Conservation (phyloP, 345 rosid genomes). For the Eucalyptus pauciflora region DNA sequence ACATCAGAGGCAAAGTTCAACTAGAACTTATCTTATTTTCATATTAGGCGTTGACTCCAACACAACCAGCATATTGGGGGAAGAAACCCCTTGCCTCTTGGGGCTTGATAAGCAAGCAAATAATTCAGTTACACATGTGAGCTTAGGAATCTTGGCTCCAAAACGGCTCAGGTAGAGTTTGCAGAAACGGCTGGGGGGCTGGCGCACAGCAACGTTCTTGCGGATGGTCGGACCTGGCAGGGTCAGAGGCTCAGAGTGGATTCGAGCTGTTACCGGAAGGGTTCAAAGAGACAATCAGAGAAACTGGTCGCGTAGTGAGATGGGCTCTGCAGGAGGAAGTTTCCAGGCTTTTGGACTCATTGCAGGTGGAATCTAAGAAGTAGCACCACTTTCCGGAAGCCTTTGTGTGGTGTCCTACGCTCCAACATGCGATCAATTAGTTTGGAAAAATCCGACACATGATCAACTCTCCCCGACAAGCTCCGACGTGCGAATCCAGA, state of each 20-base stretch:
- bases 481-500: fast-evolving
- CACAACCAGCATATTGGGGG: neutral
- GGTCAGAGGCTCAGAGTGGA: neutral
- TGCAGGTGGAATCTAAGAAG: fast-evolving
- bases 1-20: too few species aligned
- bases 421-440: fast-evolving
- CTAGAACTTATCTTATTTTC: too few species aligned
- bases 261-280: neutral
- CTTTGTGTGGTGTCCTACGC: fast-evolving
- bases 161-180: neutral
- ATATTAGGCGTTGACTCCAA: too few species aligned
- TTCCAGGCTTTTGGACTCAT: neutral
- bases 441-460: fast-evolving
- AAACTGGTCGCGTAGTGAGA: neutral
- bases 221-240: neutral
- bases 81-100: neutral
- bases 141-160: neutral
- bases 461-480: fast-evolving
- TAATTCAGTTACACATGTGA: neutral
- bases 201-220: neutral
- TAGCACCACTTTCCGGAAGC: fast-evolving
- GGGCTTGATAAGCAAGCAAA: neutral
- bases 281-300: neutral
- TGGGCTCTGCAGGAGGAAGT: neutral
- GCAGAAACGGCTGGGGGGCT: neutral